Evolutionary conservation across 2,329 filamentous ascomycete species (phyloP).

Genomic region (Paramyrothecium roridum): DNA sequence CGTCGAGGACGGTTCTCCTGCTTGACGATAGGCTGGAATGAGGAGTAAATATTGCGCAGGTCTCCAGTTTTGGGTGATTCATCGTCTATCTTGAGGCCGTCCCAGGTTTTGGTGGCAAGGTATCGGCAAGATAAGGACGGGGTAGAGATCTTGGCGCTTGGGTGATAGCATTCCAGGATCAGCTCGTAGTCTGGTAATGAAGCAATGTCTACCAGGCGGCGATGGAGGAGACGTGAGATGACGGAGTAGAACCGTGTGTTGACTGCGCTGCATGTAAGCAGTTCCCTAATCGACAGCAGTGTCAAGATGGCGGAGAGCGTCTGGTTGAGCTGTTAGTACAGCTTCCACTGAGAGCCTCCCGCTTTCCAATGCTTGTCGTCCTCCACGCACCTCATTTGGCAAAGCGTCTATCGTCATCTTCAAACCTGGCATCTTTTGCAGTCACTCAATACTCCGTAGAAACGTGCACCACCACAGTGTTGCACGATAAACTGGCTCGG

Average conservation of each 20-base stretch:
- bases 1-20: slow-evolving; percentile 39
- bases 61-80: slow-evolving; percentile 21
- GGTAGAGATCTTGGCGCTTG: slow-evolving; percentile 63
- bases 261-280: slow-evolving; percentile 54
- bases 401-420: too few species aligned
- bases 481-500: too few species aligned
- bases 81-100: slow-evolving; percentile 6
- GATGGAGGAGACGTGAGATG: slow-evolving; percentile 61
- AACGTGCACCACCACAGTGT: too few species aligned
- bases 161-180: slow-evolving; percentile 77
- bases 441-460: too few species aligned
- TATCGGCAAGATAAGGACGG: slow-evolving; percentile 67
- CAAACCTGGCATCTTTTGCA: too few species aligned
- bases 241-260: slow-evolving; percentile 63
- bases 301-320: slow-evolving; percentile 49
- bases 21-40: slow-evolving; percentile 63
- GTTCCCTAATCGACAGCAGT: slow-evolving; percentile 42
- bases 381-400: too few species aligned
- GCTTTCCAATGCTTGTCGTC: too few species aligned
- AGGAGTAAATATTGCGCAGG: slow-evolving; percentile 63
- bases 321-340: slow-evolving; percentile 12
- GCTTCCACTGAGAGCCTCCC: too few species aligned
- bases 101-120: slow-evolving; percentile 47
- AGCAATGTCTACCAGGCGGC: slow-evolving; percentile 48
- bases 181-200: slow-evolving; percentile 47